These are phyloP conservation scores for Lasiodiplodia sp. DNA, from an alignment of 2,329 filamentous ascomycete species.

Conservation along the genomic window DNA sequence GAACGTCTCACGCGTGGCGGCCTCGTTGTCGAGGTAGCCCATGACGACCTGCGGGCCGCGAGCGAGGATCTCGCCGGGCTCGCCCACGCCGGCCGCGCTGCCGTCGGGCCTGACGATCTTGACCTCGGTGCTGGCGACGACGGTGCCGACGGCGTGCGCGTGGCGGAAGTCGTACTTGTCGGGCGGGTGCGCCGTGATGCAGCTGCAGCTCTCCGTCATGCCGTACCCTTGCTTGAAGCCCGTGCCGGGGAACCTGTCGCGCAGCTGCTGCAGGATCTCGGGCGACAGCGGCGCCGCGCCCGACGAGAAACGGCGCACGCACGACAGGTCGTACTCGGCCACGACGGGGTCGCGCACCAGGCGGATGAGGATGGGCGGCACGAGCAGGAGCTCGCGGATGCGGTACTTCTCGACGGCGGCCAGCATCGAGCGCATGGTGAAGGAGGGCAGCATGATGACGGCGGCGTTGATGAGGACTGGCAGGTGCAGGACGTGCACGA, in stretches of 20 bases:
- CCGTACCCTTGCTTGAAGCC: conserved; percentile 73
- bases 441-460: conserved; percentile 69
- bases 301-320: conserved; percentile 63
- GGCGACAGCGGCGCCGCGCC: conserved; percentile 66
- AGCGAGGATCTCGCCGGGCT: conserved; percentile 61
- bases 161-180: conserved; percentile 65
- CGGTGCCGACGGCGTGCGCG: conserved; percentile 62
- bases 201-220: conserved; percentile 71
- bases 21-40: conserved; percentile 57
- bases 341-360: conserved; percentile 65
- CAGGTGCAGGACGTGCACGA: conserved; percentile 69
- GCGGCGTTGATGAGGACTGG: conserved; percentile 70
- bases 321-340: conserved; percentile 63
- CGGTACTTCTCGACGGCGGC: conserved; percentile 59
- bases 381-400: conserved; percentile 64
- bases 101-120: conserved; percentile 66
- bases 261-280: conserved; percentile 64
- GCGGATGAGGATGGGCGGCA: conserved; percentile 68
- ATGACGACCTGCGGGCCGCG: conserved; percentile 59
- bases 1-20: conserved; percentile 54
- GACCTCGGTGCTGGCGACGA: conserved; percentile 66
- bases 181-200: conserved; percentile 68
- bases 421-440: conserved; percentile 68
- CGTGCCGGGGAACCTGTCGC: conserved; percentile 64
- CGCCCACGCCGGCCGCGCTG: conserved; percentile 58